Conservation (phyloP, 805 yeast species). For the Sugiyamaella marilandica region DNA sequence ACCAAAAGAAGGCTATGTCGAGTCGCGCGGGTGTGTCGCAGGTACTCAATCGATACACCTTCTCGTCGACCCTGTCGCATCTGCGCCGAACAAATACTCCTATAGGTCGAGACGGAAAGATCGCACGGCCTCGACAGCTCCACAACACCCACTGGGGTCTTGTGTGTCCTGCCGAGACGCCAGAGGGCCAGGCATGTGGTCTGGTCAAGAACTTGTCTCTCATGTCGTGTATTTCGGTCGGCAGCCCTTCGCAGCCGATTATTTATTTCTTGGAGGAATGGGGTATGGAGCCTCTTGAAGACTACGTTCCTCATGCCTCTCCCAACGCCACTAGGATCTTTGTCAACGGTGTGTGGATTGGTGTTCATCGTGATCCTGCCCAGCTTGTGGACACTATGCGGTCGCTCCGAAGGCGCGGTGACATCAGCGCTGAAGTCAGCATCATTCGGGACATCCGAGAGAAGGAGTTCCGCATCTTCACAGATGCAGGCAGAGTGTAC, state of each 20-base stretch:
- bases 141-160: conserved; percentile 99
- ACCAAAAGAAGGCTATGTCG: conserved; percentile 98
- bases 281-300: conserved; percentile 98
- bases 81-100: conserved; percentile 99
- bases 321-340: conserved; percentile 91
- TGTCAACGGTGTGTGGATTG: conserved; percentile 99
- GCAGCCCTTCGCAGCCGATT: conserved; percentile 95
- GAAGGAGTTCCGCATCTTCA: conserved; percentile 89
- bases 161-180: conserved; percentile 99
- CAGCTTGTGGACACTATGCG: conserved; percentile 85
- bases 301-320: conserved; percentile 86
- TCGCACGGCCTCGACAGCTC: conserved; percentile 97
- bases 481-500: conserved; percentile 98
- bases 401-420: conserved; percentile 89
- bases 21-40: conserved; percentile 99
- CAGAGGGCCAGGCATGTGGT: conserved; percentile 99
- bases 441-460: conserved; percentile 96
- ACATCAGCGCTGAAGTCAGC: conserved; percentile 92
- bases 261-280: conserved; percentile 91
- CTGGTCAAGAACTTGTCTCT: conserved; percentile 91
- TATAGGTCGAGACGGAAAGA: conserved; percentile 97
- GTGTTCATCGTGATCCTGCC: conserved; percentile 97
- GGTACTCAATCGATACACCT: conserved; percentile 95
- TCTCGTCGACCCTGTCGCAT: conserved; percentile 97
- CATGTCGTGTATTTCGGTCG: conserved; percentile 97